These are phyloP conservation scores for Lactarius psammicola DNA, from an alignment of 768 basidiomycete genomes.

Conservation along the genomic window DNA sequence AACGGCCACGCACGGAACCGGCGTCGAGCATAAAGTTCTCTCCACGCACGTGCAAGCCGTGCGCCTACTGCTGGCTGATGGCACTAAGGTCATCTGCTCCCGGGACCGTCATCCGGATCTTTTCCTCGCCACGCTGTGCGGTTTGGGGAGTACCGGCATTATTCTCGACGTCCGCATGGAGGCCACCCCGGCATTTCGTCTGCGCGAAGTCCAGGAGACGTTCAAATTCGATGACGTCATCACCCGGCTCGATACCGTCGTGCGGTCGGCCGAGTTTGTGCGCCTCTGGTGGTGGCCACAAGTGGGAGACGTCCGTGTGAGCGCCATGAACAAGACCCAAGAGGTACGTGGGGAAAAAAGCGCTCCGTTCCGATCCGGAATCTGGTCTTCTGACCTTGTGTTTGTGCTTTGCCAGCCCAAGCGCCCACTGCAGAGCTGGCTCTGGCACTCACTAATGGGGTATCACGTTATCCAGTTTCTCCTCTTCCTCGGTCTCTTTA, in stretches of 20 bases:
- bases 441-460: slow-evolving; percentile 69
- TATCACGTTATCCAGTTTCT: slow-evolving; percentile 82
- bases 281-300: slow-evolving; percentile 95
- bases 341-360: slow-evolving; percentile 54
- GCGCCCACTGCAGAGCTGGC: slow-evolving; percentile 55
- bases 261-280: slow-evolving; percentile 77
- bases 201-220: slow-evolving; percentile 69
- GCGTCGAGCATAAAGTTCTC: slow-evolving; percentile 73
- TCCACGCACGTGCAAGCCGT: slow-evolving; percentile 78
- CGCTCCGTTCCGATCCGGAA: slow-evolving; percentile 16
- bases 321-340: slow-evolving; percentile 67
- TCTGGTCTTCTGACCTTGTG: slow-evolving; percentile 19
- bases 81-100: slow-evolving; percentile 66
- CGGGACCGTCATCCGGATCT: slow-evolving; percentile 62
- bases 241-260: slow-evolving; percentile 52
- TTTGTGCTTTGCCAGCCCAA: slow-evolving; percentile 47
- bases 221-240: slow-evolving; percentile 63
- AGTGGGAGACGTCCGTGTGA: slow-evolving; percentile 66
- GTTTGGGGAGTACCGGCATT: slow-evolving; percentile 87
- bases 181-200: slow-evolving; percentile 77
- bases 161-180: slow-evolving; percentile 75
- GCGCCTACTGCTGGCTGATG: slow-evolving; percentile 74
- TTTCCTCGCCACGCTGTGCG: slow-evolving; percentile 88
- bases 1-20: slow-evolving; percentile 94
- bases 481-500: slow-evolving; percentile 71